These are phyloP conservation scores for Pythium myriotylum DNA, from an alignment of 352 stramenopile species.

Conservation along the genomic window DNA sequence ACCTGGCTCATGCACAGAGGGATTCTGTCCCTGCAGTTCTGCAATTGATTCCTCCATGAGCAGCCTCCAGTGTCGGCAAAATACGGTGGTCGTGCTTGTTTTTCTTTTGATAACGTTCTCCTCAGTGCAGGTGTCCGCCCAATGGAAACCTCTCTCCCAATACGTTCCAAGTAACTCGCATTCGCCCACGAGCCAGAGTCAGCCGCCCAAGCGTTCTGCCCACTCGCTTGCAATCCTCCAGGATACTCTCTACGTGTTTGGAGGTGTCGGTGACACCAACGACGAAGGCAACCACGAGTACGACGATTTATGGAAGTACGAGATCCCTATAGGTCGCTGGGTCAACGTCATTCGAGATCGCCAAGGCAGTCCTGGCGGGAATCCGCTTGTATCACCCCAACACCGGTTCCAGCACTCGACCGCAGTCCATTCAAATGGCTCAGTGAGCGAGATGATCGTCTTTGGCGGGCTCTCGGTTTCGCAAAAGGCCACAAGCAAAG, in stretches of 20 bases:
- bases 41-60: too few species aligned
- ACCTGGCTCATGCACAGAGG: too few species aligned
- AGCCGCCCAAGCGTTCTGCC: conserved; percentile 51
- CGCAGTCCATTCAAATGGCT: conserved; percentile 24
- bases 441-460: conserved; percentile 27
- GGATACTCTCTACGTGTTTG: conserved; percentile 65
- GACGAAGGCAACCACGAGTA: conserved; percentile 55
- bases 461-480: conserved; percentile 30
- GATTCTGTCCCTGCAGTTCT: too few species aligned
- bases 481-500: background rate
- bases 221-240: conserved; percentile 51
- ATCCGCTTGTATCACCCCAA: background rate
- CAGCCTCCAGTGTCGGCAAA: too few species aligned
- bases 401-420: conserved; percentile 30
- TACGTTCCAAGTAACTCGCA: conserved; percentile 17
- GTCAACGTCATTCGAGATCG: conserved; percentile 13
- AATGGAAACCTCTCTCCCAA: conserved; percentile 65
- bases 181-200: background rate
- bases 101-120: too few species aligned
- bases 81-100: too few species aligned
- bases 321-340: conserved; percentile 15
- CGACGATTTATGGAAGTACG: conserved; percentile 65
- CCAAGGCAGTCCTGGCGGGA: background rate
- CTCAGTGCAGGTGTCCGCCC: conserved; percentile 11
- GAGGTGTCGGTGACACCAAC: conserved; percentile 44